phyloP scores from a whole-genome alignment of 106 monocot species.

The Dendrobium huoshanense region DNA sequence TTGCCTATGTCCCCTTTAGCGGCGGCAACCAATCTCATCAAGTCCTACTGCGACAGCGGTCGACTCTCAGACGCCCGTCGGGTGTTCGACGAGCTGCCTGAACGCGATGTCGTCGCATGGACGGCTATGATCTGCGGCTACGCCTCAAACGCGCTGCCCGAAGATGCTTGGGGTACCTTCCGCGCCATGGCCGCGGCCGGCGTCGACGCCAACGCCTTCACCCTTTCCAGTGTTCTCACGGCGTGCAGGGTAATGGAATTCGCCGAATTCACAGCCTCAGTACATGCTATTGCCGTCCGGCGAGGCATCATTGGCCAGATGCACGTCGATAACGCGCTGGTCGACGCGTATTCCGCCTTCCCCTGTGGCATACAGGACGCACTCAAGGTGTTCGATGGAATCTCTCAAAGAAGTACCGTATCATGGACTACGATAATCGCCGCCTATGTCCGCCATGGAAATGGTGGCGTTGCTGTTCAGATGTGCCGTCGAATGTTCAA shows the following conservation, averaged over 20 bases:
- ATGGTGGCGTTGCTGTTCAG: conserved; percentile 21
- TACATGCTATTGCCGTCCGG: conserved; percentile 27
- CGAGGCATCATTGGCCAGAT: conserved; percentile 21
- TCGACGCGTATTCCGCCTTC: conserved; percentile 32
- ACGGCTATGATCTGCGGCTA: conserved; percentile 70
- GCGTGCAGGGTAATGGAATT: conserved; percentile 20
- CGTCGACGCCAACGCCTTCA: conserved; percentile 46
- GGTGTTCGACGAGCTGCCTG: conserved; percentile 55
- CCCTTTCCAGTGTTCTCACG: conserved; percentile 38
- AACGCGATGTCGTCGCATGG: conserved; percentile 52
- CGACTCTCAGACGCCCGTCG: conserved; percentile 22
- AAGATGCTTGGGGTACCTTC: conserved; percentile 33
- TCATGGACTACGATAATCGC: conserved; percentile 69
- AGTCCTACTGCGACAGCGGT: conserved; percentile 19
- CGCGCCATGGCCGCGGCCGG: conserved; percentile 25
- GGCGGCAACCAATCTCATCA: conserved; percentile 37
- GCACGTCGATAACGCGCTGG: conserved; percentile 35
- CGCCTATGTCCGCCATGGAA: conserved; percentile 26
- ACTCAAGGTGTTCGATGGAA: conserved; percentile 31
- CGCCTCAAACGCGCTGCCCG: conserved; percentile 17
- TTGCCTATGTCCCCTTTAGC: neutral
- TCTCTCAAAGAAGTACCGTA: conserved; percentile 23
- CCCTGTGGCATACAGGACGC: conserved; percentile 23
- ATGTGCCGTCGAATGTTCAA: conserved; percentile 32
- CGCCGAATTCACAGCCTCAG: neutral